Base-by-base conservation (phyloP, 129 eudicot species). In the Deinandra increscens region DNA sequence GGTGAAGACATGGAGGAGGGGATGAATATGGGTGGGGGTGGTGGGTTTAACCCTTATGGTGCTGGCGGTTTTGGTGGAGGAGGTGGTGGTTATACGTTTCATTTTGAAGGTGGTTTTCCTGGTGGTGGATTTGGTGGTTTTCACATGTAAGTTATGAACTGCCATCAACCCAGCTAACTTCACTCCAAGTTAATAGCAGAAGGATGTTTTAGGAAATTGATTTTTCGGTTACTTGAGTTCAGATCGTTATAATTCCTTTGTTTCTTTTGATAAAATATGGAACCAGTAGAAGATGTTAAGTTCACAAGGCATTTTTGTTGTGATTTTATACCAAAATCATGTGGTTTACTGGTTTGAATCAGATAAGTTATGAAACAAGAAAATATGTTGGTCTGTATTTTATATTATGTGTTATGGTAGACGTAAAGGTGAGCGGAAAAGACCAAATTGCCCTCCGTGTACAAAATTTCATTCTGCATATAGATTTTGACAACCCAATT, bases 51-150 rank as follows among this genome's bases (percentile, higher is more conserved):
- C 69, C 98, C 95, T 33, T 93, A 83, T 55, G 98, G 98, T 22
- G 98, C 90, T 17, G 98, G 98, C 1, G 98, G 97, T 6, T 92
- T 84, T 78, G 96, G 96, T 7, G 96, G 96, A 39, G 97, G 97
- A 0, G 98, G 98, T 1, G 96, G 91, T 56, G 96, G 91, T 55
- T 93, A 29, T 54, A 86, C 98, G 2, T 93, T 93, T 76, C 98
- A 93, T 66, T 93, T 93, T 13, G 98, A 93, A 73, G 95, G 95
- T 5, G 96, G 92, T 22, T 89, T 89, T 73, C 96, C 96, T 55
- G 90, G 85, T 8, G 96, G 97, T 58, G 96, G 89, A 45, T 83
- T 81, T 45, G 90, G 87, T 9, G 96, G 96, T 31, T 92, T 88
- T 51, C 87, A 91, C 59, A 84, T 91, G 74, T 88, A 78, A 90